These are phyloP conservation scores for Psilocybe subaeruginosa DNA, from an alignment of 768 basidiomycete genomes.

Conservation along the genomic window DNA sequence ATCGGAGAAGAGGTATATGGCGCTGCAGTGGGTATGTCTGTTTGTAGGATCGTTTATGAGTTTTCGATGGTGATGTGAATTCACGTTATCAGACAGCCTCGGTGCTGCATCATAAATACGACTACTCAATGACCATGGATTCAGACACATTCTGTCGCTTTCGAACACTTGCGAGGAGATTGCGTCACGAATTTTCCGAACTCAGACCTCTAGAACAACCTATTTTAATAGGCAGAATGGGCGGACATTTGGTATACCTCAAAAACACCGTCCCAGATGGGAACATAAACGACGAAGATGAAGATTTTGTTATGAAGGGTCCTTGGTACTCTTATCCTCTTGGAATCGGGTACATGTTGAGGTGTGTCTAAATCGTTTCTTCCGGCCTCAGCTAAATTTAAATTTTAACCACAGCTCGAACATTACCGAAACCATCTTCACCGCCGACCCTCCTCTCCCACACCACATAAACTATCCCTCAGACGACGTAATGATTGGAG, in stretches of 20 bases:
- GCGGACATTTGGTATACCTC: not conserved
- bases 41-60: not conserved
- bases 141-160: conserved; percentile 13
- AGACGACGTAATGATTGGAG: conserved; percentile 14
- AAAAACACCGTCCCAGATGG: conserved; percentile 4
- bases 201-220: conserved; percentile 3
- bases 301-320: conserved; percentile 5
- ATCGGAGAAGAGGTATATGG: conserved; percentile 8
- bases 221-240: conserved; percentile 11
- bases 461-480: conserved; percentile 15
- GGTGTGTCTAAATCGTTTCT: not conserved
- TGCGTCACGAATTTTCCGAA: not conserved
- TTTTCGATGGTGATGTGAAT: not conserved
- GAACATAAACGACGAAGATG: conserved; percentile 2
- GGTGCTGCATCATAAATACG: conserved; percentile 1
- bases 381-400: no score
- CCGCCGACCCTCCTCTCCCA: conserved; percentile 10
- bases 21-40: conserved; percentile 6
- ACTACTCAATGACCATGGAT: conserved; percentile 14
- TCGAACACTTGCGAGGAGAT: not conserved
- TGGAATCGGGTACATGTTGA: conserved; percentile 15
- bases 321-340: conserved; percentile 11
- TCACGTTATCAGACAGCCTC: conserved; percentile 1
- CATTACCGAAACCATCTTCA: conserved; percentile 2
- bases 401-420: conserved; percentile 1